Evolutionary conservation across 2,329 filamentous ascomycete genomes (phyloP).

Genomic region (Monosporascus sp.): DNA sequence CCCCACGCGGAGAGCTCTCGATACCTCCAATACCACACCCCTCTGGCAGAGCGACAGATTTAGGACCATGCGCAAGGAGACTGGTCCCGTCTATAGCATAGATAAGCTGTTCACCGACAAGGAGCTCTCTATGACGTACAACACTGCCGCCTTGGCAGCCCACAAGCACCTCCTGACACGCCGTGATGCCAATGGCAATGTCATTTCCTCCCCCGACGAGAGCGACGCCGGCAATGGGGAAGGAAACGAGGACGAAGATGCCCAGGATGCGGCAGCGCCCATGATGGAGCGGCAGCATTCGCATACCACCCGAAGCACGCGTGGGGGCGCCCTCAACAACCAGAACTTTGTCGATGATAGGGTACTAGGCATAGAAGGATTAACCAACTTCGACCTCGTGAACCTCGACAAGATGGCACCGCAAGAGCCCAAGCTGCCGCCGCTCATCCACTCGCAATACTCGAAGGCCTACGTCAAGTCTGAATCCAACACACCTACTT

Average conservation of each 20-base stretch:
- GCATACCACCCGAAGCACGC: slow-evolving; percentile 58
- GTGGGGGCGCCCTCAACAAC: slow-evolving; percentile 42
- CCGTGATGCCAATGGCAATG: slow-evolving; percentile 45
- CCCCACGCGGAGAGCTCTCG: slow-evolving; percentile 49
- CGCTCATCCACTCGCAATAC: slow-evolving; percentile 51
- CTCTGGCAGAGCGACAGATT: slow-evolving; percentile 59
- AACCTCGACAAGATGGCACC: slow-evolving; percentile 53
- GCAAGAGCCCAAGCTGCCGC: slow-evolving; percentile 54
- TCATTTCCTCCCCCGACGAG: slow-evolving; percentile 44
- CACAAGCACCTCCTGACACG: slow-evolving; percentile 58
- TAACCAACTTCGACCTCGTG: slow-evolving; percentile 54
- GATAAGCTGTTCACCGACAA: slow-evolving; percentile 68
- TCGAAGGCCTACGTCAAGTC: slow-evolving; percentile 50
- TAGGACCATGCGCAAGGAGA: slow-evolving; percentile 46
- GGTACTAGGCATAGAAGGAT: slow-evolving; percentile 53
- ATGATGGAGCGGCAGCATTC: slow-evolving; percentile 60
- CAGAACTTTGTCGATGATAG: slow-evolving; percentile 54
- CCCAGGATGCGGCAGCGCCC: slow-evolving; percentile 43
- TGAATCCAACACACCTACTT: slow-evolving; percentile 51
- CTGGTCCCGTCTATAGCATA: slow-evolving; percentile 58
- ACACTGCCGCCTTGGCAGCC: slow-evolving; percentile 54
- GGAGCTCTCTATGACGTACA: slow-evolving; percentile 61
- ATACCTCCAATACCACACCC: slow-evolving; percentile 52
- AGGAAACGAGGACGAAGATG: slow-evolving; percentile 43
- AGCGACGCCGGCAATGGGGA: slow-evolving; percentile 49